phyloP scores from a whole-genome alignment of 2,329 filamentous ascomycete genomes.

The Fusarium sp. region DNA sequence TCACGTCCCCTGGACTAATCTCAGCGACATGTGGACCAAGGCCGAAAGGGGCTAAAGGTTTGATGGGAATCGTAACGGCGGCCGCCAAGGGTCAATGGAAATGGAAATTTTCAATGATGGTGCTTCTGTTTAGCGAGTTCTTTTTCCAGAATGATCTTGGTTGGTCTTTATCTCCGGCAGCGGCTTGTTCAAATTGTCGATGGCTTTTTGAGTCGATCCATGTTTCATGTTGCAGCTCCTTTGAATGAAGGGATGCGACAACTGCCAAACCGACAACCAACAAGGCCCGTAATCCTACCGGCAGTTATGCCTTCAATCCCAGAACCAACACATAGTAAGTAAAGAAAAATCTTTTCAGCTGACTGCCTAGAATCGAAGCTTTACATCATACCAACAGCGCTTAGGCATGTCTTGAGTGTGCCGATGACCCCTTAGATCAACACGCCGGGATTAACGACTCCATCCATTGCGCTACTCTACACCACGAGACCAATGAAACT shows the following conservation, averaged over 20 bases:
- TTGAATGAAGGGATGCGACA: background rate
- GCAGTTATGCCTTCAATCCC: background rate
- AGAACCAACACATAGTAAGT: background rate
- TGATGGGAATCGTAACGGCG: slow-evolving; percentile 7
- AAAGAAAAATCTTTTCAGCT: background rate
- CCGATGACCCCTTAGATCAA: slow-evolving; percentile 25
- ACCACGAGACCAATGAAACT: slow-evolving; percentile 19
- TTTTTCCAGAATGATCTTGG: background rate
- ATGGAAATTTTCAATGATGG: slow-evolving; percentile 9
- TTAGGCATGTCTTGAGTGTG: background rate
- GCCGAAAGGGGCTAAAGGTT: slow-evolving; percentile 18
- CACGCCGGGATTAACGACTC: slow-evolving; percentile 4
- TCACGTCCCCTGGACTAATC: slow-evolving; percentile 23
- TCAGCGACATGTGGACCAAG: slow-evolving; percentile 25
- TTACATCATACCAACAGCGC: slow-evolving; percentile 1
- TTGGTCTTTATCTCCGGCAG: slow-evolving; percentile 16
- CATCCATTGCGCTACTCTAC: slow-evolving; percentile 3
- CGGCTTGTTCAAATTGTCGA: background rate
- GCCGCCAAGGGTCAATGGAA: slow-evolving; percentile 11
- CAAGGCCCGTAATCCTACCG: background rate
- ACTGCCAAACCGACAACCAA: background rate
- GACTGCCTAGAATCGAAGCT: background rate
- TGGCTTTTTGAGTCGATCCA: background rate
- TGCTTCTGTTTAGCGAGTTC: slow-evolving; percentile 1
- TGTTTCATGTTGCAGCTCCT: slow-evolving; percentile 17